These are phyloP conservation scores for Puccinia polysora DNA, from an alignment of 1,284 basidiomycete species.

Conservation along the genomic window DNA sequence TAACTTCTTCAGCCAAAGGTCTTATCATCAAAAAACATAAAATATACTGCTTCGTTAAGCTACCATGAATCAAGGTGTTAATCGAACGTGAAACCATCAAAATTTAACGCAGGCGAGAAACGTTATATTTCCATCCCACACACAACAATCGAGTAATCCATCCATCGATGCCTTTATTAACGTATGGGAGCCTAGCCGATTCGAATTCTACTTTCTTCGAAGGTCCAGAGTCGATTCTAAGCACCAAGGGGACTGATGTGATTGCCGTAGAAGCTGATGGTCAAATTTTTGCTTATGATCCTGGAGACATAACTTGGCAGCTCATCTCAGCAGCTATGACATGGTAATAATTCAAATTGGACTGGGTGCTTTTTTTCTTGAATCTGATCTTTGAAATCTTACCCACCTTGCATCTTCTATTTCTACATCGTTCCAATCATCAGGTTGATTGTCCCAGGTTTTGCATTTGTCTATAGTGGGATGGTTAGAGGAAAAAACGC, in stretches of 20 bases:
- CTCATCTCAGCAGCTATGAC: slow-evolving; percentile 74
- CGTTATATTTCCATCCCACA: no score
- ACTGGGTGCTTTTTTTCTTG: neutral
- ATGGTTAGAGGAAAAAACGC: slow-evolving; percentile 66
- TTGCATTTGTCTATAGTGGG: slow-evolving; percentile 77
- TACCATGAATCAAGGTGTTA: no score
- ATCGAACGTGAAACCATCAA: no score
- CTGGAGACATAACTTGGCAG: slow-evolving; percentile 55
- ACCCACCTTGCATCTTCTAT: neutral
- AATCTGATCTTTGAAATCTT: neutral
- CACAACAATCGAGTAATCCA: no score
- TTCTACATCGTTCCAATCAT: no score
- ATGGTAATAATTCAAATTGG: slow-evolving; percentile 53
- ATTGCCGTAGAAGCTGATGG: slow-evolving; percentile 29
- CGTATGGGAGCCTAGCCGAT: slow-evolving; percentile 24
- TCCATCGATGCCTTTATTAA: slow-evolving; percentile 20
- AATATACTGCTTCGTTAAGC: no score
- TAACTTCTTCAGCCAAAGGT: no score
- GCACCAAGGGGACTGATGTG: slow-evolving; percentile 46
- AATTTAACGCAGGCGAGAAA: no score
- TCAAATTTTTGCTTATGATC: slow-evolving; percentile 46
- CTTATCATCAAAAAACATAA: no score
- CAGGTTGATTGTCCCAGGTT: slow-evolving; percentile 42
- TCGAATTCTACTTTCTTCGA: slow-evolving; percentile 12
- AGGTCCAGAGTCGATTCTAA: slow-evolving; percentile 7